A percentile compares a stretch with the other conserved stretches of the same genome.
Evolutionary conservation across 805 yeast species (phyloP).

Genomic region (Scheffersomyces amazonensis): DNA sequence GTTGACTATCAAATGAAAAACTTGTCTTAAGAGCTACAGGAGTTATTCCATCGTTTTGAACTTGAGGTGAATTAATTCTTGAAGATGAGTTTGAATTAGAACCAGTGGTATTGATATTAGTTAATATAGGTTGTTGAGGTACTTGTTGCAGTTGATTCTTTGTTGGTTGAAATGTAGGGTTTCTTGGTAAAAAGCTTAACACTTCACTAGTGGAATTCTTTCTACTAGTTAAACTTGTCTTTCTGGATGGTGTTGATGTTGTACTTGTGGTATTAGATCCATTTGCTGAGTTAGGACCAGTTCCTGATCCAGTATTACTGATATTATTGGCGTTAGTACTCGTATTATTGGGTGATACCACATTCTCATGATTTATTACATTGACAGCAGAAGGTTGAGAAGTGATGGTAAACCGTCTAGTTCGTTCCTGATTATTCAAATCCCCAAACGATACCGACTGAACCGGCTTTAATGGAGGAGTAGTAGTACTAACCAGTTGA

Average conservation of each 20-base stretch:
- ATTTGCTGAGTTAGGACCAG: not conserved
- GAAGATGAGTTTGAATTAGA: constrained; percentile 1
- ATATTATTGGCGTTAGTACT: too few relatives aligned
- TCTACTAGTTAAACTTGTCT: constrained; percentile 1
- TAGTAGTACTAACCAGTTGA: not conserved
- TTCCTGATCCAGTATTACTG: not conserved
- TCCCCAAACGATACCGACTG: constrained; percentile 33
- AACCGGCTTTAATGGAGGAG: constrained; percentile 3
- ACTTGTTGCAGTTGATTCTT: not conserved
- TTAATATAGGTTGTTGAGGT: constrained; percentile 1
- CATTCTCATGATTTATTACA: constrained; percentile 12
- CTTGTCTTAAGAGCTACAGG: not conserved
- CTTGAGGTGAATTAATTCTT: constrained; percentile 2
- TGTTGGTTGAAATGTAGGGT: not conserved
- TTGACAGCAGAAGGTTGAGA: constrained; percentile 41
- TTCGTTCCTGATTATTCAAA: constrained; percentile 30
- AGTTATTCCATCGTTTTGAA: not conserved
- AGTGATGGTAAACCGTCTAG: constrained; percentile 40
- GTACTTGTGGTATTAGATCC: not conserved
- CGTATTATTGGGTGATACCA: constrained; percentile 2
- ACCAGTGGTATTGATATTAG: not conserved
- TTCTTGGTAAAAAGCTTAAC: not conserved
- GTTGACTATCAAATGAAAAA: not conserved
- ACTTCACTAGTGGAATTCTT: constrained; percentile 1
- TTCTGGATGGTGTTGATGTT: not conserved